A percentile compares a stretch with the other conserved stretches of the same genome.
These are phyloP conservation scores for Podila minutissima DNA, from an alignment of 192 early-diverging fungal genomes.

Conservation along the genomic window DNA sequence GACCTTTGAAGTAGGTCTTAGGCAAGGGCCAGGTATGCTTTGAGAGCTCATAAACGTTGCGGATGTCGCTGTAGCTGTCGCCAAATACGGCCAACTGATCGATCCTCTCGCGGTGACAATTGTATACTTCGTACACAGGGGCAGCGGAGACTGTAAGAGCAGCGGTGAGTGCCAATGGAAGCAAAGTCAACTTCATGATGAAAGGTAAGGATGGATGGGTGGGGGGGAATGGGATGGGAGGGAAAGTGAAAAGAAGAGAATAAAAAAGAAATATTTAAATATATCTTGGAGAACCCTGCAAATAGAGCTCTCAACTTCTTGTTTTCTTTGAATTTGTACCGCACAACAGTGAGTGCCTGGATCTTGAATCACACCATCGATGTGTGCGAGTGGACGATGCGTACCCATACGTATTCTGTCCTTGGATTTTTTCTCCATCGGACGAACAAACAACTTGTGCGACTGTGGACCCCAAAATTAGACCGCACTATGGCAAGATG, in stretches of 20 bases:
- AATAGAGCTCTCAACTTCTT: no score
- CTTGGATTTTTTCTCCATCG: no score
- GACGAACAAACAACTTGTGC: no score
- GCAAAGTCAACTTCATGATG: neutral
- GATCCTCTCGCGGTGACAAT: constrained; percentile 10
- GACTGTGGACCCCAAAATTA: no score
- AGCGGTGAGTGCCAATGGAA: neutral
- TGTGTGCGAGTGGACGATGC: no score
- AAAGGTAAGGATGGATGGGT: neutral
- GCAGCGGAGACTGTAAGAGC: neutral
- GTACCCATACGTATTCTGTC: no score
- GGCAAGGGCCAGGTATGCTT: constrained; percentile 28
- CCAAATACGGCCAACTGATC: constrained; percentile 62
- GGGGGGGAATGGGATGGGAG: neutral
- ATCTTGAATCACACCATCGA: no score
- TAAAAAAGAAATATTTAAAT: neutral
- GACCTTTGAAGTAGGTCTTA: constrained; percentile 36
- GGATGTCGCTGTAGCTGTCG: constrained; percentile 64
- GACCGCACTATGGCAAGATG: no score
- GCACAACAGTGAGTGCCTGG: no score
- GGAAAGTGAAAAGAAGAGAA: neutral
- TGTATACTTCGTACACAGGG: neutral
- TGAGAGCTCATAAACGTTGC: constrained; percentile 44
- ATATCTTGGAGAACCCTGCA: no score
- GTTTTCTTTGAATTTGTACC: no score